Percentiles rank a stretch among this genome's conserved stretches.
Evolutionary conservation across 2,329 filamentous ascomycete genomes (phyloP).

Genomic region (Plectosphaerella sp.): DNA sequence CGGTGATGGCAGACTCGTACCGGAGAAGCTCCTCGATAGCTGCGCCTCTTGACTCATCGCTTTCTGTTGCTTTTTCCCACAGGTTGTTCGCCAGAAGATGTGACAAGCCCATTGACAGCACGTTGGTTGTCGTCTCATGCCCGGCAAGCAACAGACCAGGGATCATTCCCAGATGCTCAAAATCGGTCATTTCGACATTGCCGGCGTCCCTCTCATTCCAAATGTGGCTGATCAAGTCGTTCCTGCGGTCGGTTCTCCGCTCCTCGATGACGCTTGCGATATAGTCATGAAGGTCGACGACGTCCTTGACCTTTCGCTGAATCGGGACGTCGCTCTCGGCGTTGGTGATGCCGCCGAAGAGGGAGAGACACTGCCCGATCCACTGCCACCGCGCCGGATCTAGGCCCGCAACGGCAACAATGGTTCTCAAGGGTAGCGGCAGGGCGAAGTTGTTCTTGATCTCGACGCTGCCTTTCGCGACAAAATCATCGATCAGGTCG

Average conservation of each 20-base stretch:
- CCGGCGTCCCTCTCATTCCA: neutral
- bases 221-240: neutral
- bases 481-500: neutral
- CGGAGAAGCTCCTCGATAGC: conserved; percentile 1
- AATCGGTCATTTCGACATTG: neutral
- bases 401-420: no score
- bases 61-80: neutral
- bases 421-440: no score
- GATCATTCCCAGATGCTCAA: neutral
- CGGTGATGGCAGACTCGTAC: conserved; percentile 1
- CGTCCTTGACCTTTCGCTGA: no score
- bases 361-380: neutral
- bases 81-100: no score
- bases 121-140: no score
- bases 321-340: no score
- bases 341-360: neutral
- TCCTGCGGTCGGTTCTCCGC: neutral
- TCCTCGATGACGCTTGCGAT: no score
- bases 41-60: neutral
- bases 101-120: no score
- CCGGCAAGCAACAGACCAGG: neutral
- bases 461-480: neutral
- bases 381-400: neutral
- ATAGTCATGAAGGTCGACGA: no score
- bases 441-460: no score